phyloP scores from a whole-genome alignment of 805 yeast genomes.

The Metschnikowia cubensis region DNA sequence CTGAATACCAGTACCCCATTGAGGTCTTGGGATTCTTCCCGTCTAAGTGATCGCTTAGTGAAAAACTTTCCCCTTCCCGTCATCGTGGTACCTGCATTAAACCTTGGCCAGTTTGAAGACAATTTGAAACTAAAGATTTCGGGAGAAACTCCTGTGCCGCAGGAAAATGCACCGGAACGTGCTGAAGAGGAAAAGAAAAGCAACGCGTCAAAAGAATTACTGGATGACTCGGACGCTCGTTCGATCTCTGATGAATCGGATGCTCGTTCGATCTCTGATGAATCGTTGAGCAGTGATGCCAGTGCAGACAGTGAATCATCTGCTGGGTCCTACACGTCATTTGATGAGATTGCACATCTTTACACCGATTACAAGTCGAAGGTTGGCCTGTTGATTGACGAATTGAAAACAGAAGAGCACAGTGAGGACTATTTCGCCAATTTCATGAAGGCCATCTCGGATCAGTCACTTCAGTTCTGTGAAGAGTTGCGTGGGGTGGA shows the following conservation, averaged over 20 bases:
- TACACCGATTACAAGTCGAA: slow-evolving; percentile 27
- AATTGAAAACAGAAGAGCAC: slow-evolving; percentile 14
- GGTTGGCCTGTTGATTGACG: slow-evolving; percentile 17
- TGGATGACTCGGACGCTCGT: slow-evolving; percentile 10
- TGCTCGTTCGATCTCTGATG: slow-evolving; percentile 12
- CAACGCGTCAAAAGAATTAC: neutral
- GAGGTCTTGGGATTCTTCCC: slow-evolving; percentile 57
- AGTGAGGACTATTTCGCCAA: slow-evolving; percentile 29
- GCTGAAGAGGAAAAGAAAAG: neutral
- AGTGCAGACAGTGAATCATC: slow-evolving; percentile 25
- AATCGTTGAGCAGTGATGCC: slow-evolving; percentile 15
- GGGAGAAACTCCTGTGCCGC: neutral
- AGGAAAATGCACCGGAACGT: neutral
- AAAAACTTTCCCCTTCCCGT: slow-evolving; percentile 63
- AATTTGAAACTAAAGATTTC: slow-evolving; percentile 35
- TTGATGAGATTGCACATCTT: slow-evolving; percentile 35
- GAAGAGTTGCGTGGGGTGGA: slow-evolving; percentile 31
- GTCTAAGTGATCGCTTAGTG: slow-evolving; percentile 61
- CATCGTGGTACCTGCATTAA: slow-evolving; percentile 60
- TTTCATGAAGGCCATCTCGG: slow-evolving; percentile 28
- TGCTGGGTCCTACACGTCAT: slow-evolving; percentile 33
- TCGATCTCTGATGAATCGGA: slow-evolving; percentile 10
- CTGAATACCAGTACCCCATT: slow-evolving; percentile 44
- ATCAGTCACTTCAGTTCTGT: slow-evolving; percentile 33
- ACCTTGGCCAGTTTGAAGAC: slow-evolving; percentile 51